These are phyloP conservation scores for Venturia effusa DNA, from an alignment of 2,329 filamentous ascomycete genomes.

Conservation along the genomic window DNA sequence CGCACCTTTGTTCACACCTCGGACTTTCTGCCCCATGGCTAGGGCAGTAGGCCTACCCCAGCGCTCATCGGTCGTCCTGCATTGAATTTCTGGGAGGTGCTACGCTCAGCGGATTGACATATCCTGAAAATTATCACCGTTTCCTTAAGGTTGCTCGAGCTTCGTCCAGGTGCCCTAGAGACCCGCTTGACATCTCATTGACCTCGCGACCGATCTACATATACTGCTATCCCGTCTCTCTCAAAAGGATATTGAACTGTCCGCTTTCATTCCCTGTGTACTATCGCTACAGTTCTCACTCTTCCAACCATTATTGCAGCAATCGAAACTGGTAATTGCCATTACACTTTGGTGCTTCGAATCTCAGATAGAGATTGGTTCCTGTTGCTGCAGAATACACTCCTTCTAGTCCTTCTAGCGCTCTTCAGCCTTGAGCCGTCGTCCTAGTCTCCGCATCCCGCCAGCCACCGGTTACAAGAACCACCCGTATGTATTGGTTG, in stretches of 20 bases:
- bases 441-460: background rate
- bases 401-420: background rate
- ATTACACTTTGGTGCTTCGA: background rate
- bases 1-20: slow-evolving; percentile 1
- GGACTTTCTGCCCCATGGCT: slow-evolving; percentile 2
- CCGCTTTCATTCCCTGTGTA: slow-evolving; percentile 6
- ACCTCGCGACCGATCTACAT: slow-evolving; percentile 9
- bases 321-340: background rate
- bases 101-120: slow-evolving; percentile 7
- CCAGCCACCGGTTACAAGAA: background rate
- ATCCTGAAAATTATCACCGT: slow-evolving; percentile 9
- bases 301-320: background rate
- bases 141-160: slow-evolving; percentile 9
- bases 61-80: slow-evolving; percentile 9
- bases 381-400: background rate
- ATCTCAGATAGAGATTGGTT: background rate
- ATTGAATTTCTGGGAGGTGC: slow-evolving; percentile 3
- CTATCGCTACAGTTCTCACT: slow-evolving; percentile 3
- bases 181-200: slow-evolving; percentile 8
- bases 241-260: slow-evolving; percentile 6
- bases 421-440: background rate
- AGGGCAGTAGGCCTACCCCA: slow-evolving; percentile 4
- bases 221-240: slow-evolving; percentile 9
- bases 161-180: slow-evolving; percentile 7
- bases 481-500: background rate